These are phyloP conservation scores for Pyricularia sp. DNA, from an alignment of 2,329 filamentous ascomycete species.

Conservation along the genomic window DNA sequence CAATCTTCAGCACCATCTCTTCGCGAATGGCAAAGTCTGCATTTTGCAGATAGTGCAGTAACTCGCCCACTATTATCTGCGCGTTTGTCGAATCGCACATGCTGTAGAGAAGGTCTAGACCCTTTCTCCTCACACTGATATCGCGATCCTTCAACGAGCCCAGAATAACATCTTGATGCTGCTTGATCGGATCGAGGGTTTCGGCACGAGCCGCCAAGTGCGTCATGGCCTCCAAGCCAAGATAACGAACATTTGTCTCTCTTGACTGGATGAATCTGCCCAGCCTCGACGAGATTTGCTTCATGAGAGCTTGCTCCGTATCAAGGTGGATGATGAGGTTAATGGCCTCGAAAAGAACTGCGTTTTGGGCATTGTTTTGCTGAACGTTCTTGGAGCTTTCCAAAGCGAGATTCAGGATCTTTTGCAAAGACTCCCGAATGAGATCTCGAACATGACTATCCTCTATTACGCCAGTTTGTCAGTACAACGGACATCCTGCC, in stretches of 20 bases:
- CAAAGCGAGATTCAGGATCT: conserved; percentile 82
- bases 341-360: conserved; percentile 95
- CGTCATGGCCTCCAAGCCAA: conserved; percentile 95
- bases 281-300: conserved; percentile 83
- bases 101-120: conserved; percentile 93
- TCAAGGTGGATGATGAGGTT: conserved; percentile 97
- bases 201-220: conserved; percentile 91
- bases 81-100: conserved; percentile 98
- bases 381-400: conserved; percentile 97
- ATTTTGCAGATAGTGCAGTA: conserved; percentile 88
- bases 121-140: conserved; percentile 93
- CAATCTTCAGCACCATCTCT: conserved; percentile 99
- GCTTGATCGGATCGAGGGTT: conserved; percentile 93
- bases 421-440: conserved; percentile 84
- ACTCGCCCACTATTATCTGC: conserved; percentile 83
- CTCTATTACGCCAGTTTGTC: conserved; percentile 40
- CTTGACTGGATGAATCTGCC: conserved; percentile 95
- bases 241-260: conserved; percentile 94
- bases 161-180: conserved; percentile 93
- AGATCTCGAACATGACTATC: conserved; percentile 87
- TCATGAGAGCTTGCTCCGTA: conserved; percentile 88
- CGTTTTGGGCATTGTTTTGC: conserved; percentile 98
- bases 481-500: background rate
- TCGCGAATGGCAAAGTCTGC: conserved; percentile 97
- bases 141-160: conserved; percentile 90